Conservation (phyloP, 192 early-diverging fungal genomes). For the Phycomyces nitens region DNA sequence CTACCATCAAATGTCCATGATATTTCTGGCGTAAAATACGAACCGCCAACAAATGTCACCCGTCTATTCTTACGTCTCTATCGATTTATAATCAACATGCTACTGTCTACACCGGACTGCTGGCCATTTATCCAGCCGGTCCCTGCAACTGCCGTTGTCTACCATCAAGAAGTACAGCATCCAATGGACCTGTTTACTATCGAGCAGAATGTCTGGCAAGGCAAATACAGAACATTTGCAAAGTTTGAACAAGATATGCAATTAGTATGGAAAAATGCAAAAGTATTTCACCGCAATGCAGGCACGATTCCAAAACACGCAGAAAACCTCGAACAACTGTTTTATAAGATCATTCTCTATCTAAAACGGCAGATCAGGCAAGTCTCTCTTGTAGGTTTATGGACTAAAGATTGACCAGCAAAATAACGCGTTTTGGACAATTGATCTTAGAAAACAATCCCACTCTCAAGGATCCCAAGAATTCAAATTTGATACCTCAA, state of each 20-base stretch:
- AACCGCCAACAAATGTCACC: slow-evolving; percentile 20
- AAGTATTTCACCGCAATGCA: slow-evolving; percentile 30
- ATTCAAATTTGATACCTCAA: slow-evolving; percentile 24
- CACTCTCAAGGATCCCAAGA: slow-evolving; percentile 4
- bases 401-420: neutral
- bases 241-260: slow-evolving; percentile 49
- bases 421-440: too few species aligned
- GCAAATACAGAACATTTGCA: slow-evolving; percentile 34
- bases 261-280: slow-evolving; percentile 47
- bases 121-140: slow-evolving; percentile 41
- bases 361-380: slow-evolving; percentile 24
- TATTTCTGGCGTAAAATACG: slow-evolving; percentile 17
- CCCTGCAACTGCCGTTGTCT: slow-evolving; percentile 36
- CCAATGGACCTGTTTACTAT: slow-evolving; percentile 54
- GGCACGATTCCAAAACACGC: slow-evolving; percentile 31
- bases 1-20: neutral
- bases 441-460: slow-evolving; percentile 11
- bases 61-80: slow-evolving; percentile 28
- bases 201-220: slow-evolving; percentile 51
- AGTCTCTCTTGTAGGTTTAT: neutral
- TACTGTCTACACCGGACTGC: slow-evolving; percentile 31
- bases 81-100: slow-evolving; percentile 32
- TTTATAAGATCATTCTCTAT: slow-evolving; percentile 27
- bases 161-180: slow-evolving; percentile 44
- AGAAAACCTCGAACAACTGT: slow-evolving; percentile 23